These are phyloP conservation scores for Kodamaea fungicola DNA, from an alignment of 1,139 yeast species.

Conservation along the genomic window DNA sequence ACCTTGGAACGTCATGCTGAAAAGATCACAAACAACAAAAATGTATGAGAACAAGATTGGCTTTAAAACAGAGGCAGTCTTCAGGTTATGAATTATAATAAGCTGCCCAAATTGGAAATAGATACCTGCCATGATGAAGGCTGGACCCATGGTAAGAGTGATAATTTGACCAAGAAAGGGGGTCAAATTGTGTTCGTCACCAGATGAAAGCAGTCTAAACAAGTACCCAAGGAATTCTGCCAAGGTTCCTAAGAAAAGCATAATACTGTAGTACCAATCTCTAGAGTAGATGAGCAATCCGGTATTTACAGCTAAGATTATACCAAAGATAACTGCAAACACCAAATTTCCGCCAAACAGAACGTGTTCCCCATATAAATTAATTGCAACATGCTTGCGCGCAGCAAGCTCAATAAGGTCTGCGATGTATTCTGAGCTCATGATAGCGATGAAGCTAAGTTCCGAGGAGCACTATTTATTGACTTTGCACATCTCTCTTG, in stretches of 20 bases:
- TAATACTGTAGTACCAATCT: constrained; percentile 16
- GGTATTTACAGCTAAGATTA: constrained; percentile 14
- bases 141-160: constrained; percentile 36
- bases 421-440: background rate
- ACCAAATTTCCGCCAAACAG: constrained; percentile 4
- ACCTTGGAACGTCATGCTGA: constrained; percentile 34
- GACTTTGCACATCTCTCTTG: no score
- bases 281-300: constrained; percentile 7
- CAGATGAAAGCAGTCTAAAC: constrained; percentile 17
- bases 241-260: constrained; percentile 16
- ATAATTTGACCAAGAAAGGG: constrained; percentile 33
- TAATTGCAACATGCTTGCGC: constrained; percentile 5
- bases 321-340: constrained; percentile 24
- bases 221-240: constrained; percentile 24
- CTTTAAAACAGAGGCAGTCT: constrained; percentile 21
- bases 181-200: constrained; percentile 13
- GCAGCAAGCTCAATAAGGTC: background rate
- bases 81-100: constrained; percentile 25
- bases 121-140: constrained; percentile 82
- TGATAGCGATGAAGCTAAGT: no score
- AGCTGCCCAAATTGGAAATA: constrained; percentile 55
- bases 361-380: constrained; percentile 14
- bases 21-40: constrained; percentile 32
- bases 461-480: no score
- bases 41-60: constrained; percentile 36